Evolutionary conservation across 371 early-diverging fungal genomes (phyloP).

Genomic region (Vairimorpha ceranae): DNA sequence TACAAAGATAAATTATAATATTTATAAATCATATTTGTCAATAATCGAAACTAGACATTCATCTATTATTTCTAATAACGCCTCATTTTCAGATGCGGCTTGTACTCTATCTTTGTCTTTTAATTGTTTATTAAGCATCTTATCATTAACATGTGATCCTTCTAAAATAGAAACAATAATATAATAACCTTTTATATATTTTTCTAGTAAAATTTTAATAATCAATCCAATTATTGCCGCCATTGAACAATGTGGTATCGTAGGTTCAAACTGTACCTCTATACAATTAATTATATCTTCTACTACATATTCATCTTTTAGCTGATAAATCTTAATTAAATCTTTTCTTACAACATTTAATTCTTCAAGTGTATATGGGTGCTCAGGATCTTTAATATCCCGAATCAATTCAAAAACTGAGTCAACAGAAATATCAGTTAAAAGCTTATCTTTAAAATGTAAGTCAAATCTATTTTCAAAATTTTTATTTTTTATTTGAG

Average conservation of each 20-base stretch:
- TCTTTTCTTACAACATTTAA: slow-evolving; percentile 64
- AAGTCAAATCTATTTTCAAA: slow-evolving; percentile 18
- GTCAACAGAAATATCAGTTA: slow-evolving; percentile 22
- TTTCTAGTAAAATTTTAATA: slow-evolving; percentile 78
- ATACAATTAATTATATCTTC: slow-evolving; percentile 27
- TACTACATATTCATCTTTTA: slow-evolving; percentile 64
- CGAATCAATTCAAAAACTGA: slow-evolving; percentile 73
- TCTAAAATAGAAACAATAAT: slow-evolving; percentile 68
- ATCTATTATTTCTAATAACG: slow-evolving; percentile 48
- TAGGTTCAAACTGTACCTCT: slow-evolving; percentile 71
- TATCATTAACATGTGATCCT: slow-evolving; percentile 86
- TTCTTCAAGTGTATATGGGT: slow-evolving; percentile 64
- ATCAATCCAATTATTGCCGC: slow-evolving; percentile 94
- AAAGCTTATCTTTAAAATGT: not conserved
- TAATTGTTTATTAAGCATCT: slow-evolving; percentile 86
- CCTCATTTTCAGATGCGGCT: slow-evolving; percentile 84
- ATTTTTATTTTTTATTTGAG: not conserved
- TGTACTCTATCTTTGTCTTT: slow-evolving; percentile 97
- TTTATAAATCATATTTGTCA: not conserved
- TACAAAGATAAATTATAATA: no score
- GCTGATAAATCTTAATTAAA: slow-evolving; percentile 32
- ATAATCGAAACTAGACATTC: slow-evolving; percentile 9
- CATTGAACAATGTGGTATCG: slow-evolving; percentile 99
- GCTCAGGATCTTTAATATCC: slow-evolving; percentile 94
- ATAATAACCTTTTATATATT: slow-evolving; percentile 78